Base-by-base conservation (phyloP, 2,329 filamentous ascomycete genomes). In the Chrysoporthe austroafricana region DNA sequence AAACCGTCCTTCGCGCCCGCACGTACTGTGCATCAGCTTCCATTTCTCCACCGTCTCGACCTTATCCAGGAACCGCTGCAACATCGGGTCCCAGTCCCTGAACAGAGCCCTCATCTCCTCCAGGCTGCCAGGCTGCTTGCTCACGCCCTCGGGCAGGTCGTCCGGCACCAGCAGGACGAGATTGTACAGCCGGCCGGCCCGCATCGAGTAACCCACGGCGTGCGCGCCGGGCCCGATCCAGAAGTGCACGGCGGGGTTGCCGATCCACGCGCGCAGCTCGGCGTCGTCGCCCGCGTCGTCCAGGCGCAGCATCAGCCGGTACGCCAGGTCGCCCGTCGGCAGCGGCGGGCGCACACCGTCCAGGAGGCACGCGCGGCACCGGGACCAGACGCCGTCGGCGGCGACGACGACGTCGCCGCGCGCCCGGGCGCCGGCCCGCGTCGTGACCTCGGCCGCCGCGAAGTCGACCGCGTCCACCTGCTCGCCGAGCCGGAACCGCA, bases 161-260 rank as follows among this genome's bases (percentile, higher is more conserved):
- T 92, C 90, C 0, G 90, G 90, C 11, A 86, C 84, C 1, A 91
- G 77, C 1, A 92, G 77, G 0, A 91, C 89, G 5, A 92, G 82
- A 67, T 92, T 92, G 71, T 86, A 89, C 80, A 89, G 83, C 0
- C 79, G 78, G 0, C 88, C 88, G 0, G 79, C 83, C 0, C 87
- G 81, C 62, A 92, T 74, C 0, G 86, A 86, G 75, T 91, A 92
- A 0, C 83, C 85, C 0, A 91, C 86, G 0, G 83, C 87, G 72
- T 92, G 89, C 1, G 85, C 81, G 0, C 81, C 80, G 0, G 88
- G 86, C 0, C 90, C 90, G 9, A 88, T 79, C 90, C 89, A 92
- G 73, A 89, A 88, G 71, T 88, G 82, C 13, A 84, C 82, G 1
- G 80, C 78, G 0, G 85, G 84, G 0, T 83, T 82, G 8, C 79